Conservation (phyloP, 2,329 filamentous ascomycete genomes). For the Trichoderma asperellum region DNA sequence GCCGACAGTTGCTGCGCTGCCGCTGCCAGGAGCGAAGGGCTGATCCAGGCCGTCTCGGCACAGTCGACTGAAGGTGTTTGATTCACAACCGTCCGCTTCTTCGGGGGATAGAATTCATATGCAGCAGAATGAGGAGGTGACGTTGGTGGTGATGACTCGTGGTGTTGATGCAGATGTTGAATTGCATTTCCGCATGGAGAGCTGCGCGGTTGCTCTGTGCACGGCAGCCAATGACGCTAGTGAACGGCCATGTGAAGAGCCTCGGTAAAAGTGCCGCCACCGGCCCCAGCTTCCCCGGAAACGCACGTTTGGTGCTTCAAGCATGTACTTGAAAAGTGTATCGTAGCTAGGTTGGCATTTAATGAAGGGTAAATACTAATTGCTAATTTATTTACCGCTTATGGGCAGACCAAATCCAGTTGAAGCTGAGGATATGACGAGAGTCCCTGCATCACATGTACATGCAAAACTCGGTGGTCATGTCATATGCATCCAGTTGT, state of each 20-base stretch:
- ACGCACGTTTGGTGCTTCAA: neutral
- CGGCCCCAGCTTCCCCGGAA: constrained; percentile 22
- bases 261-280: constrained; percentile 20
- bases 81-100: neutral
- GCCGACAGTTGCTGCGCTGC: constrained; percentile 1
- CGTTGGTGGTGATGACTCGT: neutral
- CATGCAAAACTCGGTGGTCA: too few species aligned
- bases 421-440: neutral
- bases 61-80: neutral
- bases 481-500: neutral
- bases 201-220: neutral
- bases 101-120: too few species aligned
- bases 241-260: constrained; percentile 22
- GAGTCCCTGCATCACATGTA: neutral
- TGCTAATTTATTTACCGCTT: too few species aligned
- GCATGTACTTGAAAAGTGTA: neutral
- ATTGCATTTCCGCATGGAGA: neutral
- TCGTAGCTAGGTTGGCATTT: neutral
- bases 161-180: constrained; percentile 9
- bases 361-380: too few species aligned
- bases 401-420: neutral
- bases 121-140: neutral
- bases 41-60: neutral
- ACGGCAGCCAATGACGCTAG: constrained; percentile 13
- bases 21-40: neutral